Conservation (phyloP, 1,284 basidiomycete genomes). For the Ustilago shanxiensis region DNA sequence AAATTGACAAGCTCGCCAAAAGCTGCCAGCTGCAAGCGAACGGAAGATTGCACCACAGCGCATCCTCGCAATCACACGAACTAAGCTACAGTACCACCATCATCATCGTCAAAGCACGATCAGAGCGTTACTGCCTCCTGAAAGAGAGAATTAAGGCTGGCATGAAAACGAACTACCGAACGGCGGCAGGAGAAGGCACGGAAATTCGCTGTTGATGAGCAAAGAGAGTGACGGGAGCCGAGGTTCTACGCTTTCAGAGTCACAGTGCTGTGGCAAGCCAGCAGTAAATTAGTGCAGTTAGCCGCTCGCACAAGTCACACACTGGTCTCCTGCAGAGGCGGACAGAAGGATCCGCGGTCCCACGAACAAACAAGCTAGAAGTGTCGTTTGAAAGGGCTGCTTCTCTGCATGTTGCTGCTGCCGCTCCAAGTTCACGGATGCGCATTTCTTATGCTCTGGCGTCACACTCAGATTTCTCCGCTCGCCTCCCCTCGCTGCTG, state of each 20-base stretch:
- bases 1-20: conserved; percentile 6
- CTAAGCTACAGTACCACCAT: too few species aligned
- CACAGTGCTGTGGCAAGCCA: not conserved
- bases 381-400: not conserved
- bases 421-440: not conserved
- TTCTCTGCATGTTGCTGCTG: not conserved
- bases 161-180: too few species aligned
- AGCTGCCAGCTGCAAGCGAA: not conserved
- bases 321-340: not conserved
- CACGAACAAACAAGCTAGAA: not conserved
- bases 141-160: too few species aligned
- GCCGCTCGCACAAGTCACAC: not conserved
- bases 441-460: not conserved
- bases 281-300: not conserved
- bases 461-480: not conserved
- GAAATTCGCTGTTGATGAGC: conserved; percentile 3
- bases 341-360: conserved; percentile 4
- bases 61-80: not conserved
- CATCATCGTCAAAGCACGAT: too few species aligned
- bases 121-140: too few species aligned
- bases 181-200: not conserved
- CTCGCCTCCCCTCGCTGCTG: too few species aligned
- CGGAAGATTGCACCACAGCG: not conserved
- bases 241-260: not conserved
- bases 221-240: not conserved